Conservation (phyloP, 257 asterid species). For the Datura wrightii region DNA sequence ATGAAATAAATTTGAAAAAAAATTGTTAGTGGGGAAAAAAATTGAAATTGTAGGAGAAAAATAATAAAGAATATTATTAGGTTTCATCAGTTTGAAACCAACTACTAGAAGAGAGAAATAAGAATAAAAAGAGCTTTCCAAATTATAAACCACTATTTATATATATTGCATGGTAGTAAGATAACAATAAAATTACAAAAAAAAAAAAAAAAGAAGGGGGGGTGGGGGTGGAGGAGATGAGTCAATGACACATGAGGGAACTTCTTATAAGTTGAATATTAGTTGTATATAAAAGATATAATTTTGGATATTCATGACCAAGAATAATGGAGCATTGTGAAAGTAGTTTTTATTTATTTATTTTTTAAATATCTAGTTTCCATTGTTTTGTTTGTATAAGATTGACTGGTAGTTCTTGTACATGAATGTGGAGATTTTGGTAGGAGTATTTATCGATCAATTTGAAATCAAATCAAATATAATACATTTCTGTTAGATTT, state of each 20-base stretch:
- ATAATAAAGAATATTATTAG: background rate
- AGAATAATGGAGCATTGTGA: background rate
- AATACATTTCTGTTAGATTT: too few species aligned
- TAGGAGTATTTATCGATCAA: background rate
- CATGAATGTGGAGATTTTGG: background rate
- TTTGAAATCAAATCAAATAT: too few species aligned
- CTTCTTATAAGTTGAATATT: constrained; percentile 20
- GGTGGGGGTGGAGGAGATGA: background rate
- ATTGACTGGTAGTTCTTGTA: background rate
- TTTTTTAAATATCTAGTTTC: background rate
- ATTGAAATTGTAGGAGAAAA: background rate
- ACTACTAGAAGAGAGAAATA: constrained; percentile 1
- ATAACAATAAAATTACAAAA: background rate
- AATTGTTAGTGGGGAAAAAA: background rate
- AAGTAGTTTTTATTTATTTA: background rate
- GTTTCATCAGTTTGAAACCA: constrained; percentile 23
- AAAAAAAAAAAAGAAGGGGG: background rate
- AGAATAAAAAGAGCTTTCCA: background rate
- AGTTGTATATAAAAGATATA: constrained; percentile 8
- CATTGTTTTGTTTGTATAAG: background rate
- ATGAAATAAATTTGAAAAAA: background rate
- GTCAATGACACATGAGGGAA: constrained; percentile 16
- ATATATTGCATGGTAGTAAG: constrained; percentile 3
- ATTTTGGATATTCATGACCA: constrained; percentile 14
- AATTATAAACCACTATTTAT: background rate